Base-by-base conservation (phyloP, 305 asterid genomes). In the Fraxinus paxiana region DNA sequence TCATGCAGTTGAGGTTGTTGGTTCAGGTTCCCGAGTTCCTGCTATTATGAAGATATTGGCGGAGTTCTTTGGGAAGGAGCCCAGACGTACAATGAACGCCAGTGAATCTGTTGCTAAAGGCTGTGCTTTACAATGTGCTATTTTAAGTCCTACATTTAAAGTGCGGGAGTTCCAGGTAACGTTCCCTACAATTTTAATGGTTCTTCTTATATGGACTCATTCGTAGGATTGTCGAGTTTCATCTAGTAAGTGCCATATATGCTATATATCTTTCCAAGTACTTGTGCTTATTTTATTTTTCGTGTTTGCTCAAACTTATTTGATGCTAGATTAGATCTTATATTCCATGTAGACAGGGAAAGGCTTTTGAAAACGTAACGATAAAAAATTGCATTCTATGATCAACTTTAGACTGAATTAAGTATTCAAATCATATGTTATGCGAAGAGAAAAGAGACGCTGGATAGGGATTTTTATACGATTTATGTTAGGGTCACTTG, bases 51-150 rank as follows among this genome's bases (percentile, higher is more conserved):
- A 85, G 90, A 95, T 94, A 17, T 86, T 95, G 90, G 85, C 92
- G 0, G 97, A 93, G 79, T 93, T 91, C 87, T 93, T 93, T 13
- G 88, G 91, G 3, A 93, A 88, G 90, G 98, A 95, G 77, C 98
- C 98, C 1, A 89, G 97, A 73, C 93, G 98, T 3, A 93, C 98
- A 61, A 92, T 95, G 97, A 92, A 95, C 87, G 97, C 93, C 18
- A 92, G 97, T 81, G 98, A 94, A 84, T 94, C 97, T 84, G 97
- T 94, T 51, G 91, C 97, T 7, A 92, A 92, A 85, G 97, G 97
- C 34, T 83, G 91, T 77, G 98, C 97, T 12, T 76, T 94, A 30
- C 86, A 94, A 80, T 94, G 98, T 85, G 99, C 98, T 73, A 96
- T 93, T 75, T 94, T 94, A 18, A 89, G 97, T 76, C 98, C 97